Base-by-base conservation (phyloP, 352 stramenopile genomes). In the Phytophthora pini region DNA sequence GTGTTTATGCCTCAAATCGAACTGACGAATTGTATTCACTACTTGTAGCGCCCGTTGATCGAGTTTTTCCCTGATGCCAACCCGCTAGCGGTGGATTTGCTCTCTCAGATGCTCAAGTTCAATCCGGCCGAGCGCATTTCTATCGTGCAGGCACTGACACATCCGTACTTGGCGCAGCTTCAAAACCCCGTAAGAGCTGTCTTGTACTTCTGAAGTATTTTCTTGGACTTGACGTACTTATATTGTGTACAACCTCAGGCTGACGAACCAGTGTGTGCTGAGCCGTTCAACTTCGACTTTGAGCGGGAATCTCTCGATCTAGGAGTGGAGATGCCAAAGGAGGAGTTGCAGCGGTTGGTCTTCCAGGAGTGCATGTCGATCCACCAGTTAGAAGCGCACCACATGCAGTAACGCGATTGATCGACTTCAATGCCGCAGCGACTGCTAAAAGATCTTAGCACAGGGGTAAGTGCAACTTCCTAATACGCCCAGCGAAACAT, bases 91-190 rank as follows among this genome's bases (percentile, higher is more conserved):
- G 72, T 98, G 12, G 90, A 98, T 56, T 70, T 98, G 45, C 76
- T 99, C 39, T 70, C 88, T 34, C 84, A 90, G 49, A 96, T 98
- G 88, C 85, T 98, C 29, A 88, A 93, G 48, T 98, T 98, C 54
- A 97, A 98, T 68, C 95, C 95, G 0, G 71, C 80, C n/a, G 89
- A 98, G 66, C 89, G 95, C n/a, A 97, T 98, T 72, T 97, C 87
- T 2, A 92, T 98, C 32, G 73, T 89, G 9, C 89, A 98, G 52
- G 95, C 95, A 12, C 77, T 99, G 8, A 77, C 76, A 58, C 93
- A 98, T 74, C 89, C 90, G 58, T 97, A 97, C 65, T 57, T 97
- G 61, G 78, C 74, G 5, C 88, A 97, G 40, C 85, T 98, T 43
- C 94, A 98, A 76, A 96, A 98, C 41, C 77, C 85, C 4, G 89